phyloP scores from a whole-genome alignment of 345 rosid species.

The Clausena lansium region DNA sequence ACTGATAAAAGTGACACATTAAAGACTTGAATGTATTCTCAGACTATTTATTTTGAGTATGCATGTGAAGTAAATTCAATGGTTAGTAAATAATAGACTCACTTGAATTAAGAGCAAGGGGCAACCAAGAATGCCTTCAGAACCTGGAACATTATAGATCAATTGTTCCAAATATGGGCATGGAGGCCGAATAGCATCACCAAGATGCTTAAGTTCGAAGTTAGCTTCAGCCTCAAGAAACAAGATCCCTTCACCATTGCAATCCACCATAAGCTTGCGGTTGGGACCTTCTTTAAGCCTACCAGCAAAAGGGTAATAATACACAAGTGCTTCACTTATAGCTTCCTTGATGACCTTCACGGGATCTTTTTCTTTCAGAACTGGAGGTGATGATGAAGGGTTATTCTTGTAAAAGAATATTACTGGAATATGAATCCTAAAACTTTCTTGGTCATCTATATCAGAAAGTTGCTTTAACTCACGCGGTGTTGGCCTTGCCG shows the following conservation, averaged over 20 bases:
- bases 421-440: background rate
- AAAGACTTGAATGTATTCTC: too few species aligned
- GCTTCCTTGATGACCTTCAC: conserved; percentile 6
- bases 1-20: too few species aligned
- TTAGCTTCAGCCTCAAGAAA: conserved; percentile 7
- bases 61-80: background rate
- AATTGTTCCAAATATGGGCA: background rate
- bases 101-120: conserved; percentile 8
- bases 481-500: background rate
- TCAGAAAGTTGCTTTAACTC: background rate
- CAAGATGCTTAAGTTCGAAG: background rate
- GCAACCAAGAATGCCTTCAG: background rate
- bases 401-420: conserved; percentile 6
- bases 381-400: background rate
- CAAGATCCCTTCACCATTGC: conserved; percentile 7
- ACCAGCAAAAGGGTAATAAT: conserved; percentile 13
- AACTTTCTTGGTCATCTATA: conserved; percentile 7
- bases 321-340: conserved; percentile 1
- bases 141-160: background rate
- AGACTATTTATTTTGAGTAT: too few species aligned
- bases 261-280: conserved; percentile 3
- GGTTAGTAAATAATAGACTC: background rate
- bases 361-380: background rate
- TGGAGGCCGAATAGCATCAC: background rate
- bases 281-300: background rate